Conservation (phyloP, 805 yeast species). For the Komagataella pseudopastoris region DNA sequence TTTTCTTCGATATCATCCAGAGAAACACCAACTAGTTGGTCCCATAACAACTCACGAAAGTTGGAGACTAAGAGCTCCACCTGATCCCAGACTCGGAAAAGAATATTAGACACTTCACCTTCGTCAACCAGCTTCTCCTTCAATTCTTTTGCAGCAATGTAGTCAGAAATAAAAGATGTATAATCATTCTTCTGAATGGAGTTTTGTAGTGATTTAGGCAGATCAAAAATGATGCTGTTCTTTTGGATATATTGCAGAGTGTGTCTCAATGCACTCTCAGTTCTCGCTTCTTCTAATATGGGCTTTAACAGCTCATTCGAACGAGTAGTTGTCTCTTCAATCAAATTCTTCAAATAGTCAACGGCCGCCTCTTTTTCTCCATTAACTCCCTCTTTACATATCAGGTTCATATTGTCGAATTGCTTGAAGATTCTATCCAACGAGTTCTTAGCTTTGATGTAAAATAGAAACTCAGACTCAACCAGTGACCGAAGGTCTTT, state of each 20-base stretch:
- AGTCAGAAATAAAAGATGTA: constrained; percentile 42
- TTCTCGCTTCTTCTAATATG: constrained; percentile 33
- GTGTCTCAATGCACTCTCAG: constrained; percentile 31
- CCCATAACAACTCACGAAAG: constrained; percentile 44
- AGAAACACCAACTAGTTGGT: constrained; percentile 22
- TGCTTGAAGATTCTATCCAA: constrained; percentile 47
- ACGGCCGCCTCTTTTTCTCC: background rate
- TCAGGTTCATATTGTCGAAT: constrained; percentile 21
- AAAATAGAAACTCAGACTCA: constrained; percentile 46
- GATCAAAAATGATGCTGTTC: constrained; percentile 38
- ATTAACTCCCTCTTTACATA: constrained; percentile 5
- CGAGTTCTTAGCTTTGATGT: constrained; percentile 50
- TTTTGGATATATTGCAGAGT: constrained; percentile 38
- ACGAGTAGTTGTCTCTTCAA: constrained; percentile 32
- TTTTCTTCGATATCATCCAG: constrained; percentile 12
- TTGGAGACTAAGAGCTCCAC: constrained; percentile 38
- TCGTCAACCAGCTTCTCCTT: constrained; percentile 2
- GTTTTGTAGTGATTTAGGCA: constrained; percentile 34
- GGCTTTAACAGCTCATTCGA: constrained; percentile 48
- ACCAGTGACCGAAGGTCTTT: constrained; percentile 35
- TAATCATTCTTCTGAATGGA: constrained; percentile 38
- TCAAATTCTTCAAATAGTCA: constrained; percentile 17
- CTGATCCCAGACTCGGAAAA: constrained; percentile 40
- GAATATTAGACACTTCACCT: constrained; percentile 17
- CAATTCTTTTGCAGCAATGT: constrained; percentile 11